Evolutionary conservation across 495 filamentous ascomycete genomes (phyloP).

Genomic region (Penicillium nucicola): DNA sequence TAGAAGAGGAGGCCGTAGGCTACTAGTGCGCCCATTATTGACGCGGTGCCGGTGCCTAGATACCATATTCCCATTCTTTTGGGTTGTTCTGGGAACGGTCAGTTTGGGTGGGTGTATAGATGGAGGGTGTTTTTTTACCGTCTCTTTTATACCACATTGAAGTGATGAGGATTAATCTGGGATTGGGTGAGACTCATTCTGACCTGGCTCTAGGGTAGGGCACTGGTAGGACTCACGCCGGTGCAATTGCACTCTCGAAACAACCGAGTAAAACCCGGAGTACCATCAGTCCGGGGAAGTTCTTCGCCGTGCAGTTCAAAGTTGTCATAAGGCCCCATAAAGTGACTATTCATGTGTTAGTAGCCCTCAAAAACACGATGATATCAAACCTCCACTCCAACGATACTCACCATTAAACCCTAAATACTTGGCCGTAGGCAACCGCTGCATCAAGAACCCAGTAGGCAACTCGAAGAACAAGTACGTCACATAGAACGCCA

Average conservation of each 20-base stretch:
- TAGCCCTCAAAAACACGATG: not conserved
- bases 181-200: constrained; percentile 42
- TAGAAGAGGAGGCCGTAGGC: constrained; percentile 40
- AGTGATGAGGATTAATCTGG: constrained; percentile 29
- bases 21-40: constrained; percentile 59
- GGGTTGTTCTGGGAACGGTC: constrained; percentile 47
- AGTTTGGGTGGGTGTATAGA: not conserved
- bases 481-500: constrained; percentile 54
- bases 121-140: constrained; percentile 2
- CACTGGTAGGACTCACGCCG: constrained; percentile 42
- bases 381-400: not conserved
- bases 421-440: constrained; percentile 47
- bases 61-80: constrained; percentile 63
- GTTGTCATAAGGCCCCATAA: constrained; percentile 61
- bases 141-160: constrained; percentile 33
- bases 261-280: constrained; percentile 62
- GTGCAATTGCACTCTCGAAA: constrained; percentile 63
- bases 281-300: constrained; percentile 42
- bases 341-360: constrained; percentile 24
- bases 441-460: constrained; percentile 41
- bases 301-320: constrained; percentile 51
- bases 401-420: constrained; percentile 38
- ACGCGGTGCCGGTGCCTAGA: constrained; percentile 58
- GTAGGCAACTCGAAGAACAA: constrained; percentile 33
- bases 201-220: constrained; percentile 40